Conservation (phyloP, 1,139 yeast genomes). For the Suhomyces kunorum region DNA sequence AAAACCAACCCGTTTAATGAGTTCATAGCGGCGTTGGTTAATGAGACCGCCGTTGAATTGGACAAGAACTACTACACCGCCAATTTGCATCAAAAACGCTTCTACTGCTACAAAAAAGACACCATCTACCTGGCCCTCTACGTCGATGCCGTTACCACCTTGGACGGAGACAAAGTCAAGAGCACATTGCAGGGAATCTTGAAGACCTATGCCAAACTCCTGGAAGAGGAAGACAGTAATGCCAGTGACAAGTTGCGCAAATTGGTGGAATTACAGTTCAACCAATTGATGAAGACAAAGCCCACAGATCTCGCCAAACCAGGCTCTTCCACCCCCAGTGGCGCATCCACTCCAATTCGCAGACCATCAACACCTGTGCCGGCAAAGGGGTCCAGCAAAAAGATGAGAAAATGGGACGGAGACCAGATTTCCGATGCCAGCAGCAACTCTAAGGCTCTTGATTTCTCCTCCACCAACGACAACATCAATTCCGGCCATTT, state of each 20-base stretch:
- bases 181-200: conserved; percentile 37
- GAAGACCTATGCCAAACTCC: conserved; percentile 35
- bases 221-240: conserved; percentile 24
- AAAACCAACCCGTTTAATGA: conserved; percentile 46
- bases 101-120: conserved; percentile 35
- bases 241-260: conserved; percentile 28
- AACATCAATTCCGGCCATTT: conserved; percentile 40
- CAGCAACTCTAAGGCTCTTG: conserved; percentile 29
- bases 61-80: conserved; percentile 39
- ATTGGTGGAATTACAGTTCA: conserved; percentile 44
- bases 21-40: conserved; percentile 38
- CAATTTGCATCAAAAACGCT: conserved; percentile 37
- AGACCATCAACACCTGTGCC: conserved; percentile 15
- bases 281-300: conserved; percentile 33
- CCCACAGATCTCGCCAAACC: conserved; percentile 13
- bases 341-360: conserved; percentile 21
- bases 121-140: conserved; percentile 40
- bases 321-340: conserved; percentile 13
- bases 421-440: conserved; percentile 21
- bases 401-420: conserved; percentile 51
- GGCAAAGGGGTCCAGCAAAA: conserved; percentile 23
- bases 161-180: conserved; percentile 43
- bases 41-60: conserved; percentile 36
- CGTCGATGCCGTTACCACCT: conserved; percentile 43
- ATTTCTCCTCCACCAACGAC: conserved; percentile 35